Percentiles rank a stretch among this genome's conserved stretches.
Evolutionary conservation across 441 rosid genomes (phyloP).

Genomic region (Corymbia citriodora): DNA sequence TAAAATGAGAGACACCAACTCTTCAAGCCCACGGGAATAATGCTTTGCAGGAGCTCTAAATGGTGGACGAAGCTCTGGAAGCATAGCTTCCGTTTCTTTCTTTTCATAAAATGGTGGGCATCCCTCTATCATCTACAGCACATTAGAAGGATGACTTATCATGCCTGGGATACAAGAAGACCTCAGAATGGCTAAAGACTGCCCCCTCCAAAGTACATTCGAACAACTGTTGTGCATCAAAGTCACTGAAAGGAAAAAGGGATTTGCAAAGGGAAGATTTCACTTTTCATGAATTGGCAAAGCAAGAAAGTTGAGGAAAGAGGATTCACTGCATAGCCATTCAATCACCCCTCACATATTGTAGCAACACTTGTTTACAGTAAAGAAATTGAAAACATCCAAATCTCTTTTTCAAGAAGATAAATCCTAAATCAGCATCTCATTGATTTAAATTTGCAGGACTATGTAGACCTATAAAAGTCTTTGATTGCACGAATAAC

Average conservation of each 20-base stretch:
- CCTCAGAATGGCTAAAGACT: not conserved
- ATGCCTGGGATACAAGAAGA: not conserved
- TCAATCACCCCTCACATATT: not conserved
- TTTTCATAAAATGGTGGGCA: constrained; percentile 58
- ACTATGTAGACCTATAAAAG: not conserved
- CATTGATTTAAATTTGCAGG: not conserved
- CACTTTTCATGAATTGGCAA: not conserved
- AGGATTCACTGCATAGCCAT: not conserved
- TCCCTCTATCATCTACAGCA: constrained; percentile 81
- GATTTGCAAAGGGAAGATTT: not conserved
- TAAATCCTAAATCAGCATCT: not conserved
- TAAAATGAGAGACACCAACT: constrained; percentile 37
- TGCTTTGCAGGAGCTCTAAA: constrained; percentile 70
- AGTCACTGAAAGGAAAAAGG: not conserved
- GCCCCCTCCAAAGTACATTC: not conserved
- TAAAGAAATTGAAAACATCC: not conserved
- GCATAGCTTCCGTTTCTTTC: constrained; percentile 65
- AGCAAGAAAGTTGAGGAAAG: not conserved
- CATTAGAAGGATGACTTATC: constrained; percentile 3
- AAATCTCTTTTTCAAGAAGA: not conserved
- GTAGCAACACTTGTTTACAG: not conserved
- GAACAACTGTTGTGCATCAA: not conserved
- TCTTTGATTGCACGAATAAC: not conserved
- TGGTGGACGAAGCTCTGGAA: constrained; percentile 44
- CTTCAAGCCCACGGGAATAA: constrained; percentile 79